Percentiles rank a stretch among this genome's conserved stretches.
phyloP scores from a whole-genome alignment of 768 basidiomycete species.

The Cystofilobasidium bisporidii region DNA sequence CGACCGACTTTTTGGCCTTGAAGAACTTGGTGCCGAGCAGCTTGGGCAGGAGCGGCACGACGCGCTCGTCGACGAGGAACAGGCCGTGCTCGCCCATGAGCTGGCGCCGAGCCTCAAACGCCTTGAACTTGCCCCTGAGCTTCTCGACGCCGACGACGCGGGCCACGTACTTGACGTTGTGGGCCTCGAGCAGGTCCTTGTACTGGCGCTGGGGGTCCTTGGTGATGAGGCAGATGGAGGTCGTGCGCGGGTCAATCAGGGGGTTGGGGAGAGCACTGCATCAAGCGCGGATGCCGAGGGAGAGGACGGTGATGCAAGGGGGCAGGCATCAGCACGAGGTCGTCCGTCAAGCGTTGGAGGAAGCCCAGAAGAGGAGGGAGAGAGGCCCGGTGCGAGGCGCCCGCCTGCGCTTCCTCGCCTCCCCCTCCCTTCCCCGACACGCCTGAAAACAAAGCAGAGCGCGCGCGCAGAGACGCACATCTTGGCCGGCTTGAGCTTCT shows the following conservation, averaged over 20 bases:
- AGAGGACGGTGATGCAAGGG: neutral
- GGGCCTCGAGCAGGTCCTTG: constrained; percentile 72
- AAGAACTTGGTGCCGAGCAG: constrained; percentile 85
- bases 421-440: neutral
- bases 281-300: constrained; percentile 21
- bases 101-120: constrained; percentile 52
- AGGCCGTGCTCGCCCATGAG: constrained; percentile 80
- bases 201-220: constrained; percentile 95
- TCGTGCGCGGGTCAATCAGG: constrained; percentile 69
- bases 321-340: neutral
- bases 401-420: neutral
- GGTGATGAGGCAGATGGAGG: constrained; percentile 76
- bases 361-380: neutral
- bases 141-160: constrained; percentile 84
- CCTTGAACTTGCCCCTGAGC: constrained; percentile 70
- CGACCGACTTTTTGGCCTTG: constrained; percentile 80
- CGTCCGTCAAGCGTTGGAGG: neutral
- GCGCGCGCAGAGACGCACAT: constrained; percentile 52
- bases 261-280: constrained; percentile 66
- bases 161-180: constrained; percentile 78
- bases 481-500: constrained; percentile 67
- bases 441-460: neutral
- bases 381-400: too few species aligned
- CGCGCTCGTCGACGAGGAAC: constrained; percentile 85
- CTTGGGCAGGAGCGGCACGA: constrained; percentile 75